Conservation (phyloP, 371 early-diverging fungal genomes). For the Parasitella parasitica region DNA sequence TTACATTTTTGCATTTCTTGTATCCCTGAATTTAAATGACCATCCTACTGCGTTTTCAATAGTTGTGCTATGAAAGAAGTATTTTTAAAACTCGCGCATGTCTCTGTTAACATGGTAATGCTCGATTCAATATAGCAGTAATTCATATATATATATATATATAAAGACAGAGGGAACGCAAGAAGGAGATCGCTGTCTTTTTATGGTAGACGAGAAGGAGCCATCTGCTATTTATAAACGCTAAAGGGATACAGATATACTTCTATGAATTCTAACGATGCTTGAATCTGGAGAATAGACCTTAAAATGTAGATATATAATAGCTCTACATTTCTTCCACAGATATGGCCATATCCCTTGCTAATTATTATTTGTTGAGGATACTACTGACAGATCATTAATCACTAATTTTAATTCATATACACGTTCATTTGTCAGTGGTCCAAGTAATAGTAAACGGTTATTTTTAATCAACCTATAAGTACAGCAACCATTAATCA, state of each 20-base stretch:
- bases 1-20: not conserved
- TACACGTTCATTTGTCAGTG: conserved; percentile 4
- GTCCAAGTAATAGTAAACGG: not conserved
- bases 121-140: not conserved
- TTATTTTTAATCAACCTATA: not conserved
- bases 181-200: conserved; percentile 11
- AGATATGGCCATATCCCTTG: no score
- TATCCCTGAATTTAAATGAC: not conserved
- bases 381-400: no score
- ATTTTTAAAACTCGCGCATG: not conserved
- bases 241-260: not conserved
- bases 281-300: not conserved
- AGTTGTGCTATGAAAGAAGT: not conserved
- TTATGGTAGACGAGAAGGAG: conserved; percentile 17
- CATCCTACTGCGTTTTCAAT: not conserved
- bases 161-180: not conserved
- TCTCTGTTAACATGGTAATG: not conserved
- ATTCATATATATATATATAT: not conserved
- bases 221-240: conserved; percentile 7
- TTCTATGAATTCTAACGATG: not conserved
- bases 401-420: not conserved
- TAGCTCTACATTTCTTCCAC: no score
- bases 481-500: not conserved
- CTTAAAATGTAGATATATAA: not conserved
- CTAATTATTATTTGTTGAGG: no score